phyloP scores from a whole-genome alignment of 2,329 filamentous ascomycete genomes.

The Juglanconis sp. region DNA sequence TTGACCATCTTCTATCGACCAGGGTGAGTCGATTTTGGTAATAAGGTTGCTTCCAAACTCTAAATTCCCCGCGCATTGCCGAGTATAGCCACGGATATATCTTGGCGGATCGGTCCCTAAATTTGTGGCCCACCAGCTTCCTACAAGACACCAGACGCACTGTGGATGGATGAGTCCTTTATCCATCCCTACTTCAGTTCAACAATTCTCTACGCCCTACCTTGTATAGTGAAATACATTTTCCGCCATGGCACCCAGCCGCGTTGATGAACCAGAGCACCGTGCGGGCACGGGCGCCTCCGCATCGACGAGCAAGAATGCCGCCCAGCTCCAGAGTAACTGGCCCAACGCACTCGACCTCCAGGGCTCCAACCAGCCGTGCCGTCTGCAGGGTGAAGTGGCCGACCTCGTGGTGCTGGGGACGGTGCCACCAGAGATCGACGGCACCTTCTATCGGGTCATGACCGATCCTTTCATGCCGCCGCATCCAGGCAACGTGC shows the following conservation, averaged over 20 bases:
- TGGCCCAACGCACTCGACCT: constrained; percentile 8
- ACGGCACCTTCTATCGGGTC: constrained; percentile 34
- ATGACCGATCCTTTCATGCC: constrained; percentile 40
- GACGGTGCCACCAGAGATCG: constrained; percentile 27
- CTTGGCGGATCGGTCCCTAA: too few relatives aligned
- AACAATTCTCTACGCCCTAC: too few relatives aligned
- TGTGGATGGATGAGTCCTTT: too few relatives aligned
- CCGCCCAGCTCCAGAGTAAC: constrained; percentile 1
- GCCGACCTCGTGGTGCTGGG: constrained; percentile 25
- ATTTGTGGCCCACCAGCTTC: too few relatives aligned
- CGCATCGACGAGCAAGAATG: background rate
- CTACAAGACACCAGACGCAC: too few relatives aligned
- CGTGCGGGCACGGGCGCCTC: background rate
- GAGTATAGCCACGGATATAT: too few relatives aligned
- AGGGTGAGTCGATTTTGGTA: too few relatives aligned
- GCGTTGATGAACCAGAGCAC: background rate
- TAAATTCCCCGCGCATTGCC: too few relatives aligned
- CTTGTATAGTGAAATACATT: too few relatives aligned
- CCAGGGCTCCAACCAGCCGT: constrained; percentile 20
- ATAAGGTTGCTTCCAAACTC: too few relatives aligned
- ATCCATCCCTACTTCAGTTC: too few relatives aligned
- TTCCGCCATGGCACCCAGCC: constrained; percentile 3
- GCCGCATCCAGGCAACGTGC: constrained; percentile 30
- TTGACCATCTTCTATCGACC: too few relatives aligned
- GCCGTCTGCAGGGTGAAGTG: constrained; percentile 21